Base-by-base conservation (phyloP, 768 basidiomycete species). In the Lactarius sanguifluus region DNA sequence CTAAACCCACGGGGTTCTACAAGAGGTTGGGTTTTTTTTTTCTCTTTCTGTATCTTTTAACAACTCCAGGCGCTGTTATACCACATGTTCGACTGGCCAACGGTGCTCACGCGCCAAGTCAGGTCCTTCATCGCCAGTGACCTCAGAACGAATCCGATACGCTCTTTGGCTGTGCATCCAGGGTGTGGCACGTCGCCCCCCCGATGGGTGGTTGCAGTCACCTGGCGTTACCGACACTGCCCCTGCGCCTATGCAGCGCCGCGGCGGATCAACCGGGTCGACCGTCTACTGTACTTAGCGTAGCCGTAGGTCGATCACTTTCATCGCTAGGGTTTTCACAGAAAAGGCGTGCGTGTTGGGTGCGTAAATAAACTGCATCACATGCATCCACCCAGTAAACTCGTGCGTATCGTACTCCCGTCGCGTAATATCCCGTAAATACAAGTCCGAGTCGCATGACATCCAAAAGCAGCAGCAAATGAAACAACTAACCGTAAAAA, bases 71-170 rank as follows among this genome's bases (percentile, higher is more conserved):
- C 70, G 59, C 70, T 71, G 64, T 41, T 64, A 57, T 71, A 71
- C 70, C 70, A 71, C 70, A 71, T 71, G 68, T 69, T 71, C 68
- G 68, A 66, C 70, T 71, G 61, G 64, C 61, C 43, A 28, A 30
- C 25, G 50, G 55, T 57, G 60, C 47, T 52, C 25, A 59, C 38
- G 62, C 64, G 57, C 50, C 65, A 50, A 54, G 65, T 62, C 65
- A 69, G 63, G 41, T 66, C 65, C 34, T 56, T 69, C 70, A 71
- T 71, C 68, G 28, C 23, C 69, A 69, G 70, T 50, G 9, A 65
- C 70, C 70, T 71, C 65, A 71, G 64, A 71, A 36, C 15, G 50
- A 71, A 50, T 0, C 12, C 28, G 68, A 57, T 69, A 59, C 70
- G 65, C 68, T 66, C 70, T 71, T 71, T 71, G 70, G 70, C 70